Evolutionary conservation across 2,329 filamentous ascomycete species (phyloP).

Genomic region (Davidsoniella eucalypti): DNA sequence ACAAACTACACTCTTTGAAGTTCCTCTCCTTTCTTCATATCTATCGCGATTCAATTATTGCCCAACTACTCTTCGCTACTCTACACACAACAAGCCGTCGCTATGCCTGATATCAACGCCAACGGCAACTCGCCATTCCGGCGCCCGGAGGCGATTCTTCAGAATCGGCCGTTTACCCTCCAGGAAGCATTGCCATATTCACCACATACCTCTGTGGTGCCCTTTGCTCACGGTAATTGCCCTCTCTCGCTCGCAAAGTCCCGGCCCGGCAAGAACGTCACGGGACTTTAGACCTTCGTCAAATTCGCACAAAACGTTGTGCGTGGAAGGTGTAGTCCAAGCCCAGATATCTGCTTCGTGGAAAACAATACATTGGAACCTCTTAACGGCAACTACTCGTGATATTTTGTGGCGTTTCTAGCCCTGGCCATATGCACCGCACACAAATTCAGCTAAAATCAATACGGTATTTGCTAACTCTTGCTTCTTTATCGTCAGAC

Average conservation of each 20-base stretch:
- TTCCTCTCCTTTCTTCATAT: neutral
- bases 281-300: neutral
- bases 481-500: constrained; percentile 25
- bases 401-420: no score
- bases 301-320: no score
- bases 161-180: constrained; percentile 39
- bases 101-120: constrained; percentile 5
- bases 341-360: no score
- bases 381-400: no score
- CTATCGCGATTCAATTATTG: neutral
- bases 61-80: no score
- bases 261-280: neutral
- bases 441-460: no score
- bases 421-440: no score
- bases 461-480: neutral
- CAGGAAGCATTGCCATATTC: constrained; percentile 69
- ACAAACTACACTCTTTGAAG: neutral
- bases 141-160: constrained; percentile 7
- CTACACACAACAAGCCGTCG: neutral
- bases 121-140: constrained; percentile 10
- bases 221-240: constrained; percentile 52
- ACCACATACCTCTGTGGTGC: constrained; percentile 63
- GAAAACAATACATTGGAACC: neutral
- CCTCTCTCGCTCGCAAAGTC: neutral
- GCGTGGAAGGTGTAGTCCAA: no score